Percentiles rank a stretch among this genome's conserved stretches.
Evolutionary conservation across 352 stramenopile genomes (phyloP).

Genomic region (Phytopythium sindhum): DNA sequence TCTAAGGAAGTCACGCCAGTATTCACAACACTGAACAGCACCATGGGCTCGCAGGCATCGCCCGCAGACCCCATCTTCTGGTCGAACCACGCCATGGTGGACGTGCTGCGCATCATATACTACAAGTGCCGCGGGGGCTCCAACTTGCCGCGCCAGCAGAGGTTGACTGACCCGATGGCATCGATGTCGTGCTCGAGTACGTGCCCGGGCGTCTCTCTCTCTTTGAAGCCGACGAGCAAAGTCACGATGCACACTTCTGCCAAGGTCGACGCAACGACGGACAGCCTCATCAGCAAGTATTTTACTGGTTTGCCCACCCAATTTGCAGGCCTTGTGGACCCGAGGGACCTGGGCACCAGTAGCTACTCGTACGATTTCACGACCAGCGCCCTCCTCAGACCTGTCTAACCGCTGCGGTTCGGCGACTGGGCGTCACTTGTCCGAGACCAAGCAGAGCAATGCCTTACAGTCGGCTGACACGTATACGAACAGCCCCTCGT

Average conservation of each 20-base stretch:
- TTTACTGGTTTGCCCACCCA: conserved; percentile 32
- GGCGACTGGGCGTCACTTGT: not conserved
- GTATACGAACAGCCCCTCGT: not conserved
- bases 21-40: conserved; percentile 46
- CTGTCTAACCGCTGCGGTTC: too few species aligned
- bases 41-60: conserved; percentile 49
- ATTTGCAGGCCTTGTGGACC: conserved; percentile 45
- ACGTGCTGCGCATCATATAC: conserved; percentile 66
- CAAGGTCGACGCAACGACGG: too few species aligned
- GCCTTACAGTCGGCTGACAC: not conserved
- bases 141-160: conserved; percentile 51
- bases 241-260: conserved; percentile 42
- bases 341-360: conserved; percentile 35
- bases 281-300: conserved; percentile 38
- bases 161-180: conserved; percentile 34
- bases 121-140: conserved; percentile 64
- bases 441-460: not conserved
- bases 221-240: conserved; percentile 42
- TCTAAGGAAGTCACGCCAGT: conserved; percentile 54
- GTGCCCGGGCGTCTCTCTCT: too few species aligned
- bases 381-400: conserved; percentile 33
- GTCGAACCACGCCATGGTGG: conserved; percentile 66
- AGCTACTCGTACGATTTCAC: conserved; percentile 64
- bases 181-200: conserved; percentile 55
- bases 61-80: conserved; percentile 71